Conservation (phyloP, 140 eudicot genomes). For the Stevia rebaudiana region DNA sequence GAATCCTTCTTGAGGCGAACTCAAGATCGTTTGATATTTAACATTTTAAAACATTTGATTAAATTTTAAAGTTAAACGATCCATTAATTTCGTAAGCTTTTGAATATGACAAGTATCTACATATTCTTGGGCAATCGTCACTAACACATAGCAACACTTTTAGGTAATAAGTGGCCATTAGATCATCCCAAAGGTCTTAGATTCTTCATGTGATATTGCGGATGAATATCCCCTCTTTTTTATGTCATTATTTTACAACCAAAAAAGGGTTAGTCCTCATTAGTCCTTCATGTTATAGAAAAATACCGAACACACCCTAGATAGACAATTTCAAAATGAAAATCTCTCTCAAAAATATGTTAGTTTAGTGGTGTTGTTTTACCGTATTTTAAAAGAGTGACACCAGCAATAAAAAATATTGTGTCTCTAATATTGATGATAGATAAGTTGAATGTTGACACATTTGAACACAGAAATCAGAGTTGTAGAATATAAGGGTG, state of each 20-base stretch:
- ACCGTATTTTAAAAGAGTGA: too few species aligned
- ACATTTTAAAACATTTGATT: not conserved
- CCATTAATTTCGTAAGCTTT: slow-evolving; percentile 5
- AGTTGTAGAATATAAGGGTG: slow-evolving; percentile 11
- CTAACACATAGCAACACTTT: slow-evolving; percentile 13
- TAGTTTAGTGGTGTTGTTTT: too few species aligned
- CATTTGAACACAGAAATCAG: not conserved
- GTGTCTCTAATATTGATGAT: not conserved
- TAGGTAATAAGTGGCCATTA: slow-evolving; percentile 30
- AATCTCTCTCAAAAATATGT: too few species aligned
- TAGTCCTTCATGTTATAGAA: not conserved
- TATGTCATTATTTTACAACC: slow-evolving; percentile 2
- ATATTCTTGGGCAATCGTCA: slow-evolving; percentile 20
- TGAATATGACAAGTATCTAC: slow-evolving; percentile 27
- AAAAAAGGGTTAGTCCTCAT: not conserved
- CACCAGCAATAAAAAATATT: not conserved
- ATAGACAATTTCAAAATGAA: not conserved
- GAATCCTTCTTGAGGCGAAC: not conserved
- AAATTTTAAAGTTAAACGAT: slow-evolving; percentile 13
- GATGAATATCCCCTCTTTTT: slow-evolving; percentile 16
- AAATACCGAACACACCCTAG: slow-evolving; percentile 5
- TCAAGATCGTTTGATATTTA: not conserved
- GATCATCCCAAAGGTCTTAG: slow-evolving; percentile 39
- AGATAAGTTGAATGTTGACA: not conserved
- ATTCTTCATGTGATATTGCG: slow-evolving; percentile 14